phyloP scores from a whole-genome alignment of 2,329 filamentous ascomycete species.

The Aspergillus flavus region DNA sequence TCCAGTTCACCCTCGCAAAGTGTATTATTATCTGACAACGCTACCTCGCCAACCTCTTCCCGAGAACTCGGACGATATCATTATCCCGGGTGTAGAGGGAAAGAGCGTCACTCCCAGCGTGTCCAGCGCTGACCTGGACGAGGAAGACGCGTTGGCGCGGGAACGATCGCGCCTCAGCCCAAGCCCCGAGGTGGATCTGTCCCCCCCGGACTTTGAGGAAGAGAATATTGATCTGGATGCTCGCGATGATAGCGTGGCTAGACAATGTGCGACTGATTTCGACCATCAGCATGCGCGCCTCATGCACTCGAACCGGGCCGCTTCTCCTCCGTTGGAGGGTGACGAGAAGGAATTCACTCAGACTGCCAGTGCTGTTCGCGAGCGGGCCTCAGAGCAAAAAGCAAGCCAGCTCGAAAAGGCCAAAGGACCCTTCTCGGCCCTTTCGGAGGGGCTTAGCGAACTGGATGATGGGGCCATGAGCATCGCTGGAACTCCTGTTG shows the following conservation, averaged over 20 bases:
- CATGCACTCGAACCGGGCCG: constrained; percentile 67
- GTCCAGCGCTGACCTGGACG: constrained; percentile 74
- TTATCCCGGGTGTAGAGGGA: constrained; percentile 52
- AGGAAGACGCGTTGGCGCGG: constrained; percentile 62
- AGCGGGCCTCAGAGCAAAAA: constrained; percentile 50
- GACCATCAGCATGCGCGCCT: constrained; percentile 60
- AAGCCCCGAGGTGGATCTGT: constrained; percentile 91
- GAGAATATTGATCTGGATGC: constrained; percentile 56
- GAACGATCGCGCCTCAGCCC: constrained; percentile 72
- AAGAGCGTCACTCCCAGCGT: constrained; percentile 81
- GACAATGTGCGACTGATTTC: constrained; percentile 52
- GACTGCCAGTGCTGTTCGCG: constrained; percentile 81
- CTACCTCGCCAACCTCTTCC: constrained; percentile 80
- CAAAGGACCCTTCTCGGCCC: constrained; percentile 35
- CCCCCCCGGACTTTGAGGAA: constrained; percentile 82
- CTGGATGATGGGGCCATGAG: constrained; percentile 32
- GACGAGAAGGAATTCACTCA: constrained; percentile 97
- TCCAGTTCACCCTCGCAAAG: constrained; percentile 86
- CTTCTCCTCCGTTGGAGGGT: constrained; percentile 85
- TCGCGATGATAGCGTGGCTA: constrained; percentile 61
- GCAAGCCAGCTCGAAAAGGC: constrained; percentile 28
- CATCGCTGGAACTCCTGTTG: constrained; percentile 33
- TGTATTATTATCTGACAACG: constrained; percentile 96
- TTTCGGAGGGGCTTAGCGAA: constrained; percentile 49
- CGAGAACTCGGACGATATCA: constrained; percentile 58